A percentile compares a stretch with the other conserved stretches of the same genome.
Conservation (phyloP, 805 yeast species). For the Suhomyces xylopsoci region DNA sequence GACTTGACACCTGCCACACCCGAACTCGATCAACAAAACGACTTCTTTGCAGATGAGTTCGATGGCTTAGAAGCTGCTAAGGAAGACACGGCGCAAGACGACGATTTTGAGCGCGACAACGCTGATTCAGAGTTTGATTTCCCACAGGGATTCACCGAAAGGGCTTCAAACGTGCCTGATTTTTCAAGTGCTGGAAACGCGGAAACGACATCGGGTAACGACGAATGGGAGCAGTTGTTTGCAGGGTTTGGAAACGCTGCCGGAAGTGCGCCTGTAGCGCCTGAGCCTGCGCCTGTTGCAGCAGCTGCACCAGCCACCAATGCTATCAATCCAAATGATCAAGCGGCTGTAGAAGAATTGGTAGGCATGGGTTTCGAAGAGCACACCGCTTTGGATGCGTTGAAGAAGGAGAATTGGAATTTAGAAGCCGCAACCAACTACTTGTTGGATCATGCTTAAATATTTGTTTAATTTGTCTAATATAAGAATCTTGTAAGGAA, state of each 20-base stretch:
- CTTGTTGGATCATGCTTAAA: constrained; percentile 66
- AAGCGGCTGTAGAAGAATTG: constrained; percentile 66
- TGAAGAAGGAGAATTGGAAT: constrained; percentile 67
- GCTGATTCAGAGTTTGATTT: constrained; percentile 23
- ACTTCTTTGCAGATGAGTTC: constrained; percentile 38
- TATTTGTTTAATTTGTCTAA: constrained; percentile 1
- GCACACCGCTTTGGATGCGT: constrained; percentile 63
- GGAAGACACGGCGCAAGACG: constrained; percentile 25
- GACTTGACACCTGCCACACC: constrained; percentile 35
- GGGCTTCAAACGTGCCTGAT: constrained; percentile 11
- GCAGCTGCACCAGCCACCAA: constrained; percentile 13
- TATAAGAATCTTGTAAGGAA: neutral
- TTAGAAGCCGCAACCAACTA: constrained; percentile 85
- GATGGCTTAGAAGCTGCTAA: constrained; percentile 35
- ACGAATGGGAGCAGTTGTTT: constrained; percentile 93
- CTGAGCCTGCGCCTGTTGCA: neutral
- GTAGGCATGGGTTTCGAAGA: constrained; percentile 86
- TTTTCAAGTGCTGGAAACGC: constrained; percentile 11
- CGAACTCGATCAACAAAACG: constrained; percentile 14
- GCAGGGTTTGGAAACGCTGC: constrained; percentile 73
- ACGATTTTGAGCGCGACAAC: constrained; percentile 19
- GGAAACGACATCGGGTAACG: constrained; percentile 33
- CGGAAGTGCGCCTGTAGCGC: constrained; percentile 6
- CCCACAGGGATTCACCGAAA: constrained; percentile 28
- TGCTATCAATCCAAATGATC: constrained; percentile 3